A percentile compares a stretch with the other conserved stretches of the same genome.
phyloP scores from a whole-genome alignment of 2,329 filamentous ascomycete species.

The Colletotrichum cereale region DNA sequence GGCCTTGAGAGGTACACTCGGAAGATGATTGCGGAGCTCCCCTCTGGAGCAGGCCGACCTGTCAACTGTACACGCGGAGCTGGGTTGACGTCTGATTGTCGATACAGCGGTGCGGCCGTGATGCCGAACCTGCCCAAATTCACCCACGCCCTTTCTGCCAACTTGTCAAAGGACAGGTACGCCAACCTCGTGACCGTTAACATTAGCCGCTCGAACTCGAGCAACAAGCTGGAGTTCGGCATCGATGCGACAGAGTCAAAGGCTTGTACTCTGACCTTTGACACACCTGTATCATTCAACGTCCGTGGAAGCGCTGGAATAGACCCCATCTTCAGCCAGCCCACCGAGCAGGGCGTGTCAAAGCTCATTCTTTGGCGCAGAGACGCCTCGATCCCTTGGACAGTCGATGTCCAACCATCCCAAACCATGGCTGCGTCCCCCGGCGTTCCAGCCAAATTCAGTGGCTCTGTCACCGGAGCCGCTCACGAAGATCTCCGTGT shows the following conservation, averaged over 20 bases:
- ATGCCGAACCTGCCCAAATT: constrained; percentile 67
- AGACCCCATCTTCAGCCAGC: constrained; percentile 74
- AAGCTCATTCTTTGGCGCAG: constrained; percentile 86
- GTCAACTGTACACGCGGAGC: constrained; percentile 64
- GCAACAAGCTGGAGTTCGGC: constrained; percentile 69
- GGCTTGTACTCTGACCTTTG: constrained; percentile 80
- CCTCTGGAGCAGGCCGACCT: constrained; percentile 74
- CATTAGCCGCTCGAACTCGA: constrained; percentile 55
- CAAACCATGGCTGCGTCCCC: background rate
- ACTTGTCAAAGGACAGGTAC: constrained; percentile 56
- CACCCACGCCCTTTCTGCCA: constrained; percentile 49
- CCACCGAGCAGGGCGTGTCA: constrained; percentile 72
- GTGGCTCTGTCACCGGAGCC: constrained; percentile 31
- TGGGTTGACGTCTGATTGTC: constrained; percentile 71
- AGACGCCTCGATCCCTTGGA: constrained; percentile 82
- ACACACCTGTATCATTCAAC: constrained; percentile 66
- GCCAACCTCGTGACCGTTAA: constrained; percentile 76
- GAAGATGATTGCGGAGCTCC: constrained; percentile 75
- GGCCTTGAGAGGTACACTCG: constrained; percentile 77
- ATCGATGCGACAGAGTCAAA: constrained; percentile 82
- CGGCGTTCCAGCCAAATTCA: constrained; percentile 3
- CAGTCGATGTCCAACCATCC: constrained; percentile 73
- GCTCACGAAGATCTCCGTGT: constrained; percentile 45
- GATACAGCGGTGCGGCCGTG: constrained; percentile 73
- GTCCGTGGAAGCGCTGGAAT: constrained; percentile 71